phyloP scores from a whole-genome alignment of 257 asterid genomes.

The Paraleonurus japonicus region DNA sequence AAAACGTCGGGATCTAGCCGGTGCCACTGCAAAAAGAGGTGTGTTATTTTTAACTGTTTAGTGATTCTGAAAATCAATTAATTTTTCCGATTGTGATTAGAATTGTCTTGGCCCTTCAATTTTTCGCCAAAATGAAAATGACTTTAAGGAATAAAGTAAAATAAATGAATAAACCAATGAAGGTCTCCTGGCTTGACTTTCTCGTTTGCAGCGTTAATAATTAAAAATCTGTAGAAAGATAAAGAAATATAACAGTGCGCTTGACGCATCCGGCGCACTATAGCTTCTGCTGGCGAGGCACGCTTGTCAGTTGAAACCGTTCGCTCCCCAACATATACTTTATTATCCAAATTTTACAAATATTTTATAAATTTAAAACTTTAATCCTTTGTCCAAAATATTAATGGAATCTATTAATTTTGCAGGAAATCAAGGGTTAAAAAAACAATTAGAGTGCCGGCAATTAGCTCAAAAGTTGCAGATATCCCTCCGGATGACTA shows the following conservation, averaged over 20 bases:
- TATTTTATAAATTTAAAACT: neutral
- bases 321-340: no score
- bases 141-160: neutral
- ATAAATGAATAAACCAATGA: neutral
- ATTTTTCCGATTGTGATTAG: neutral
- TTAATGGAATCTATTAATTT: neutral
- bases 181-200: conserved; percentile 24
- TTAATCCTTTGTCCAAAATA: neutral
- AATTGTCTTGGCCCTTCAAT: neutral
- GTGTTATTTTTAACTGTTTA: neutral
- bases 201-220: neutral
- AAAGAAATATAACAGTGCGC: neutral
- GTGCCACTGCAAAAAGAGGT: conserved; percentile 87
- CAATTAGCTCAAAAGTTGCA: conserved; percentile 61
- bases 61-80: neutral
- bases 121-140: neutral
- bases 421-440: conserved; percentile 59
- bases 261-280: conserved; percentile 26
- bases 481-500: conserved; percentile 72
- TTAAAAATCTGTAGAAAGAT: neutral
- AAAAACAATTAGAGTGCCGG: conserved; percentile 63
- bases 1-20: conserved; percentile 47
- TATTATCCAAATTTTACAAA: no score
- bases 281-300: conserved; percentile 21
- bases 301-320: conserved; percentile 23